These are phyloP conservation scores for Fomes fomentarius DNA, from an alignment of 1,284 basidiomycete genomes.

Conservation along the genomic window DNA sequence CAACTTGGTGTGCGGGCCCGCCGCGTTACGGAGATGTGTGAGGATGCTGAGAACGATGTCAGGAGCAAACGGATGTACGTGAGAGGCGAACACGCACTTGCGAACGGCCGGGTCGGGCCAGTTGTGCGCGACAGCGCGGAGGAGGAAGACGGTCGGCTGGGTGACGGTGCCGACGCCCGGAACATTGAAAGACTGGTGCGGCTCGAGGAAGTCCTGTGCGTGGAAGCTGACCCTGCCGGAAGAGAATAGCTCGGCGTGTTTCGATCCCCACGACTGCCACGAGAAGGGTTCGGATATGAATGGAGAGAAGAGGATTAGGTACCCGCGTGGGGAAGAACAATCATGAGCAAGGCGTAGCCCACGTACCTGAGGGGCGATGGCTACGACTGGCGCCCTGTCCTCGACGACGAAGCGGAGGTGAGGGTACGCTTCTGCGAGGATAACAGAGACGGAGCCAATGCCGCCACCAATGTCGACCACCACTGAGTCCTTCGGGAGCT, in stretches of 20 bases:
- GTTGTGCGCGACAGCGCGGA: conserved; percentile 23
- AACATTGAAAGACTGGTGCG: conserved; percentile 13
- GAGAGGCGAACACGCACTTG: conserved; percentile 1
- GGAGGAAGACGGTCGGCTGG: conserved; percentile 23
- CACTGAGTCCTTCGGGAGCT: conserved; percentile 47
- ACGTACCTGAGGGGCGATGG: conserved; percentile 27
- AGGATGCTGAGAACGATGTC: no score
- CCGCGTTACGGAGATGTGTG: conserved; percentile 14
- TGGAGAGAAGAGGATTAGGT: not conserved
- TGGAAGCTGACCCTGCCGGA: conserved; percentile 17
- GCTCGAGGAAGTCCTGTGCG: conserved; percentile 23
- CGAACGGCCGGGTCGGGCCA: conserved; percentile 19
- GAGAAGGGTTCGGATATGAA: not conserved
- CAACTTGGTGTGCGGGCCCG: conserved; percentile 20
- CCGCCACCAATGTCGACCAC: conserved; percentile 44
- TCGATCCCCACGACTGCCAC: conserved; percentile 19
- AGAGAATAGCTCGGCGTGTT: conserved; percentile 15
- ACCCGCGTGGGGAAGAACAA: not conserved
- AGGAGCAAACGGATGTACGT: no score
- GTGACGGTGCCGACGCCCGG: conserved; percentile 12
- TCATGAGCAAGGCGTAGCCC: no score
- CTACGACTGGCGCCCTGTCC: conserved; percentile 39
- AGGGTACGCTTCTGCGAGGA: conserved; percentile 26
- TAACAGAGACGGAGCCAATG: conserved; percentile 27
- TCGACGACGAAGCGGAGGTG: conserved; percentile 29